Evolutionary conservation across 495 filamentous ascomycete genomes (phyloP).

Genomic region (Aspergillus funiculosus): DNA sequence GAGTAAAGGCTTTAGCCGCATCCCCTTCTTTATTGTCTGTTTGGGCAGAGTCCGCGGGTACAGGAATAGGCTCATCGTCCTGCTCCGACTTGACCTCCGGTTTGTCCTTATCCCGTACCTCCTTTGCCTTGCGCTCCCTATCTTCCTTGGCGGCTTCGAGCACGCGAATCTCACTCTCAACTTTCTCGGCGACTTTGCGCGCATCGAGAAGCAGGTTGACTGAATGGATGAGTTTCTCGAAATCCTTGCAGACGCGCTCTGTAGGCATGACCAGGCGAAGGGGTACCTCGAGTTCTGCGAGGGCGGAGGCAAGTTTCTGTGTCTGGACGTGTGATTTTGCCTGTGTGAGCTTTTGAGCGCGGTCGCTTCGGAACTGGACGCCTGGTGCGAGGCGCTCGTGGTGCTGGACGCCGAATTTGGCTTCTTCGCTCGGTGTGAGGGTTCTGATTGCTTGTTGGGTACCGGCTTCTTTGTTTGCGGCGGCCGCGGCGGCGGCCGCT

Average conservation of each 20-base stretch:
- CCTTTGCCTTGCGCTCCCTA: slow-evolving; percentile 42
- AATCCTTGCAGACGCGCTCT: slow-evolving; percentile 66
- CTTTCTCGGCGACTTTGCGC: slow-evolving; percentile 76
- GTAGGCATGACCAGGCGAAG: slow-evolving; percentile 81
- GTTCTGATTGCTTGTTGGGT: slow-evolving; percentile 53
- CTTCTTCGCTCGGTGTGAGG: slow-evolving; percentile 68
- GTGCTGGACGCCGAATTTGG: slow-evolving; percentile 73
- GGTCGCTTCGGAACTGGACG: slow-evolving; percentile 77
- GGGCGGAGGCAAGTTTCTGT: slow-evolving; percentile 66
- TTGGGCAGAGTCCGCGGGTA: slow-evolving; percentile 1
- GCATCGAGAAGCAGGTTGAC: slow-evolving; percentile 75
- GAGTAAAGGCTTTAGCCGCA: background rate
- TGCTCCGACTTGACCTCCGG: slow-evolving; percentile 36
- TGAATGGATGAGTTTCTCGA: slow-evolving; percentile 69
- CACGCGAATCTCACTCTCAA: slow-evolving; percentile 75
- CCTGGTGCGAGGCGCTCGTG: slow-evolving; percentile 76
- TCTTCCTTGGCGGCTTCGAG: slow-evolving; percentile 60
- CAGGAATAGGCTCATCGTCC: slow-evolving; percentile 24
- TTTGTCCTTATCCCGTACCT: slow-evolving; percentile 26
- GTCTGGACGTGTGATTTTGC: slow-evolving; percentile 81
- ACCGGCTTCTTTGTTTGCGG: slow-evolving; percentile 27
- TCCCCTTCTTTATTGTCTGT: slow-evolving; percentile 1
- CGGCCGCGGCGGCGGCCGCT: slow-evolving; percentile 23
- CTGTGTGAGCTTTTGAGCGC: slow-evolving; percentile 71
- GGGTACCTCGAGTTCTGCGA: slow-evolving; percentile 75